Base-by-base conservation (phyloP, 164 flowering plant genomes). In the Taxillus chinensis region DNA sequence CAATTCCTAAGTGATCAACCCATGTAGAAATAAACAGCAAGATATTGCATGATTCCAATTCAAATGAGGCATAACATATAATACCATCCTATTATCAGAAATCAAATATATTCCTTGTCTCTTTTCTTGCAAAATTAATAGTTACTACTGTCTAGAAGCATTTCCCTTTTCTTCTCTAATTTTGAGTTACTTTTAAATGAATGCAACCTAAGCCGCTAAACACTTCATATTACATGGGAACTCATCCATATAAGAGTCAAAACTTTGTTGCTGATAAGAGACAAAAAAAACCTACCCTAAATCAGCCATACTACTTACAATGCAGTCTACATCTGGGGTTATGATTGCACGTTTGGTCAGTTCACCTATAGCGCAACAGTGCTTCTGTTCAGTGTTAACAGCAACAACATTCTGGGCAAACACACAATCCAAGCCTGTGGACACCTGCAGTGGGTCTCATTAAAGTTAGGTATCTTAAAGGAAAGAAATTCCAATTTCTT, bases 391-490 rank as follows among this genome's bases (percentile, higher is more conserved):
- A 1, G 73, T 70, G 67, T 88, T 81, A 27, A 88, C 53, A 8
- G 80, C 83, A 6, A 75, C 79, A 54, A 78, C 79, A 69, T 88
- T 88, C 62, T 84, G 86, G 3, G 82, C 83, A 76, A 84, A 84
- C 8, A 39, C 66, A 60, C 81, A 74, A 40, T 77, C 68, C 70
- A 75, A 64, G 17, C 91, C 91, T 39, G 82, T 60, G 54, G 82
- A 72, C 39, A 86, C 84, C 93, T 87, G 80, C 68, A 73, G 0
- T 59, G 50, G 64, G 39, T 8, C 9, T 41, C 39, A 43, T 46
- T 41, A 15, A 53, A 55, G 38, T 58, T 63, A 54, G 58, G 8
- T 17, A 27, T 27, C 57, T 54, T 12, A 54, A 17, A 52, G 27
- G 5, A 16, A 52, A 4, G 5, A 52, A 4, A n/a, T 7, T 52